Base-by-base conservation (phyloP, 179 eudicot species). In the Patellifolia procumbens region DNA sequence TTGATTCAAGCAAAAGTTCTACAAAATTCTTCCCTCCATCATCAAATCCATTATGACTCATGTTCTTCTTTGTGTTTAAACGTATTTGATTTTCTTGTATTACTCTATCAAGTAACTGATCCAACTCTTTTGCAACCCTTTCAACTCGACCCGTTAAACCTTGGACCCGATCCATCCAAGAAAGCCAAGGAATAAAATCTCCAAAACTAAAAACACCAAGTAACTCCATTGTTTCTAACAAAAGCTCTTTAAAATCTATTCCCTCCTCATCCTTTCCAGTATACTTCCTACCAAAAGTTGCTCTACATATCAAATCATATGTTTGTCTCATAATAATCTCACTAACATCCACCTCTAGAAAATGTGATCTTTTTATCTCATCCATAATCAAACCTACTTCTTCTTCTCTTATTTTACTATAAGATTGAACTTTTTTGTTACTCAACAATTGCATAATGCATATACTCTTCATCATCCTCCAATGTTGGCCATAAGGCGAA, bases 251-350 rank as follows among this genome's bases (percentile, higher is more conserved):
- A 9, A 84, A 43, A 28, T 76, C 70, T 37, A 67, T 62, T 3
- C 43, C 60, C 8, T 61, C 74, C 77, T 81, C 77, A 51, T 51
- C n/a, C 0, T 19, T 51, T 49, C 51, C 75, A 1, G 61, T 77
- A 42, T 81, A 80, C 62, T 80, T 88, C 70, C 74, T 84, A 62
- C 89, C 89, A 17, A 86, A 76, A 0, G 83, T 81, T 6, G 62
- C 83, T 74, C 85, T 85, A 26, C 87, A 77, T 7, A 83, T 10
- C 22, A 86, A 46, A 68, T 80, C 87, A 32, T 55, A 34, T 3
- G 86, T 82, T n/a, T 79, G 80, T 0, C 81, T 67, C 35, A 12
- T 12, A 39, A 72, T 45, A 29, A 78, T 24, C 52, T 55, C 72
- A 39, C 73, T 56, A 34, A 76, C 31, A 66, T 76, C 56, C 13